These are phyloP conservation scores for Thalassiosira sp. DNA, from an alignment of 352 stramenopile species.

Conservation along the genomic window DNA sequence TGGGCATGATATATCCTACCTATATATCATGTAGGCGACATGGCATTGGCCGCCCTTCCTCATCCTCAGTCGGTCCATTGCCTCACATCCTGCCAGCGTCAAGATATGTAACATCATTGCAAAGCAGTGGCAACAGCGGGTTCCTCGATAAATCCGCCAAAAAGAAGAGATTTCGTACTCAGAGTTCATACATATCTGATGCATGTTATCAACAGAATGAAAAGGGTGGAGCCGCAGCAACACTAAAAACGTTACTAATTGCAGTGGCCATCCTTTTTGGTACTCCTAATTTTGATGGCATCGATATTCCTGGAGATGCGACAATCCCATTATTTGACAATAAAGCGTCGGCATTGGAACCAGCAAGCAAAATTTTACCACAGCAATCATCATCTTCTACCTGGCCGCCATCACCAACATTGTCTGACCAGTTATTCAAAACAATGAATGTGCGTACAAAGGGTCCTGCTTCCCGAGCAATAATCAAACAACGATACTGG, in stretches of 20 bases:
- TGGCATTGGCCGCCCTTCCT: neutral
- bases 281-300: conserved; percentile 27
- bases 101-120: neutral
- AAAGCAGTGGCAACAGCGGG: neutral
- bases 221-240: neutral
- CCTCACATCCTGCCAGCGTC: neutral
- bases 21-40: conserved; percentile 1
- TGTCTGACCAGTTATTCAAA: conserved; percentile 37
- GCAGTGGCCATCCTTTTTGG: conserved; percentile 23
- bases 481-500: conserved; percentile 42
- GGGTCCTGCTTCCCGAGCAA: conserved; percentile 12
- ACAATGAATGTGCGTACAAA: conserved; percentile 11
- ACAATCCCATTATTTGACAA: conserved; percentile 3
- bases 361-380: neutral
- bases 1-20: no score
- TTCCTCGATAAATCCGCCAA: neutral
- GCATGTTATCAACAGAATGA: neutral
- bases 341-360: conserved; percentile 29
- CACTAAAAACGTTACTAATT: conserved; percentile 7
- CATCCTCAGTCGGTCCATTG: no score
- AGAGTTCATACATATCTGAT: neutral
- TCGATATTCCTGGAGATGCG: conserved; percentile 3
- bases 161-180: neutral
- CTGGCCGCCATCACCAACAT: conserved; percentile 17
- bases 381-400: conserved; percentile 7